Conservation (phyloP, 2,329 filamentous ascomycete species). For the Colletotrichum endophyticum region DNA sequence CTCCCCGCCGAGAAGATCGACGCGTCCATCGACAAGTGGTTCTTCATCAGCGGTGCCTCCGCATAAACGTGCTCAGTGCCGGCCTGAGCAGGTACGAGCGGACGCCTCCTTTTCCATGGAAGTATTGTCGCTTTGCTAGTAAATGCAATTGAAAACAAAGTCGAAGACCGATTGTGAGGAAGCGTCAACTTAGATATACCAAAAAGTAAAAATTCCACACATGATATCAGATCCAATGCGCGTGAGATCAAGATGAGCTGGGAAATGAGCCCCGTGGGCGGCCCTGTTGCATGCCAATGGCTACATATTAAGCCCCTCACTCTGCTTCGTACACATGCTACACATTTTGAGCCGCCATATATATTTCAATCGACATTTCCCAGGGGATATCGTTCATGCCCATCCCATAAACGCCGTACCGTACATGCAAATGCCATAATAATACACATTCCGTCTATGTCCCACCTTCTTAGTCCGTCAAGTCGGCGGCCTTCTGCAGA, state of each 20-base stretch:
- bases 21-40: constrained; percentile 99
- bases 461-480: constrained; percentile 51
- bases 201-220: not conserved
- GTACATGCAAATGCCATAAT: constrained; percentile 15
- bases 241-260: not conserved
- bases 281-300: not conserved
- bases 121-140: not conserved
- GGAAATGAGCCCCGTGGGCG: not conserved
- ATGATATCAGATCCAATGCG: not conserved
- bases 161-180: not conserved
- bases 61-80: constrained; percentile 54
- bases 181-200: constrained; percentile 6
- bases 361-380: constrained; percentile 4
- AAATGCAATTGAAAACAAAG: not conserved
- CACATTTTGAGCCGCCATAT: not conserved
- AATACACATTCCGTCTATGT: not conserved
- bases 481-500: constrained; percentile 82
- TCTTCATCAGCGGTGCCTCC: constrained; percentile 99
- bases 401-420: constrained; percentile 14
- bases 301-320: not conserved
- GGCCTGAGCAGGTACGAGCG: not conserved
- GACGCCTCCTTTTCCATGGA: not conserved
- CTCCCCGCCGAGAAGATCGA: constrained; percentile 88
- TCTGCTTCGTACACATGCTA: not conserved
- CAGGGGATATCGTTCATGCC: constrained; percentile 3